Evolutionary conservation across 495 filamentous ascomycete genomes (phyloP), one percentile per base, ranked within the genome.

Genomic region (Trypethelium eluteriae): DNA sequence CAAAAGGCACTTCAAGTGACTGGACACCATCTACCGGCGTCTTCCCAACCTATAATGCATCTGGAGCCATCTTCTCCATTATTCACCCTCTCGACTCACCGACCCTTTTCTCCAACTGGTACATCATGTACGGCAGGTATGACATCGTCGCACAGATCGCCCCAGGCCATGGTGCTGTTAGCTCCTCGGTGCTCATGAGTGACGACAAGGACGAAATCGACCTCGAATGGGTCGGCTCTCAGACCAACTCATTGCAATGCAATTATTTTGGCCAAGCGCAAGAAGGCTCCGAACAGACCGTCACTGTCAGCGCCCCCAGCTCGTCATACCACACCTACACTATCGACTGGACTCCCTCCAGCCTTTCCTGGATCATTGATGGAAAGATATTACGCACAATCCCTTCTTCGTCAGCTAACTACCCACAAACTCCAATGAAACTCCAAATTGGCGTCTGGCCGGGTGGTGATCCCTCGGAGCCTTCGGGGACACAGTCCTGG

Each of bases 231-330:
- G 76, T 91, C 14, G 88, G 88, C 46, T 81, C 81, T 56, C 81
- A 87, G 71, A 77, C 80, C 64, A 81, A 71, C 62, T 75, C 86
- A 63, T 89, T 95, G 14, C 90, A 96, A 77, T 89, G 85, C 74
- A 96, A 98, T 79, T 98, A 92, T 80, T 98, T 93, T 74, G 89
- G 90, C 74, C 95, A 96, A 79, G 94, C 93, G 14, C 86, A 90
- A 64, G 89, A 88, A 0, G 79, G 77, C 12, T 81, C 83, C 71
- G 84, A 89, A 74, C 90, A 91, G 56, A 93, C 86, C 18, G 82
- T 79, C 71, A 72, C 83, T 16, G 80, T 89, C 39, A 67, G 75
- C 47, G 69, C 77, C 62, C 86, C 86, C 73, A 86, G 91, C 69
- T 81, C 76, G 38, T 77, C 82, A 2, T 96, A 86, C 75, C 85